These are phyloP conservation scores for Cenococcum geophilum DNA, from an alignment of 495 filamentous ascomycete genomes.

Conservation along the genomic window DNA sequence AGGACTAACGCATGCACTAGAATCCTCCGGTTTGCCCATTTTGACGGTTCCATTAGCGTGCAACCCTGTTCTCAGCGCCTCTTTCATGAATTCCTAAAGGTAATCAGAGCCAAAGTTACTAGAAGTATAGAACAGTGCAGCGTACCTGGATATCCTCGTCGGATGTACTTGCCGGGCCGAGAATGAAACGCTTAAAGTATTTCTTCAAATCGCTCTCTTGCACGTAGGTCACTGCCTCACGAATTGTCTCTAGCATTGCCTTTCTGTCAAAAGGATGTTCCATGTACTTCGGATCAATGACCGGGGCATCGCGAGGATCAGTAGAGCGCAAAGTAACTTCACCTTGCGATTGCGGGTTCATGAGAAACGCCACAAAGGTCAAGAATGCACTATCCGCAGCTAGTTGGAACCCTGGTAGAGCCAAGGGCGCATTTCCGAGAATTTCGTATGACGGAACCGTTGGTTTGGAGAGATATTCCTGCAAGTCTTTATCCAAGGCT, in stretches of 20 bases:
- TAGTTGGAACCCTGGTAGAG: conserved; percentile 13
- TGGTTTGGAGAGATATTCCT: conserved; percentile 15
- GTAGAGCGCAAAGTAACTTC: conserved; percentile 20
- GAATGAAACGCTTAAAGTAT: conserved; percentile 41
- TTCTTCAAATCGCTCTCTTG: conserved; percentile 44
- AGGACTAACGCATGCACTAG: conserved; percentile 32
- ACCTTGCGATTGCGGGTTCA: conserved; percentile 23
- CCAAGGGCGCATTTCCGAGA: not conserved
- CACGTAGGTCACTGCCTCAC: conserved; percentile 43
- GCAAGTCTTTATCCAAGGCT: conserved; percentile 9
- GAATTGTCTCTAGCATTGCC: conserved; percentile 49
- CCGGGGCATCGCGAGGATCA: conserved; percentile 18
- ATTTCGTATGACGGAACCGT: conserved; percentile 21
- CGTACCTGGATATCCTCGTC: conserved; percentile 53
- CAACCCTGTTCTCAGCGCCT: conserved; percentile 15
- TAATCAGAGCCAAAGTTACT: not conserved
- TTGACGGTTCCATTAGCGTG: conserved; percentile 19
- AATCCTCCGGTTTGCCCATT: conserved; percentile 32
- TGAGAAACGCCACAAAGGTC: conserved; percentile 17
- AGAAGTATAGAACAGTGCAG: conserved; percentile 28
- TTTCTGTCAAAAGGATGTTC: conserved; percentile 52
- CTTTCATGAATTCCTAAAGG: conserved; percentile 10
- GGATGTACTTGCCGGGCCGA: conserved; percentile 44
- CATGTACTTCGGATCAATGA: conserved; percentile 23
- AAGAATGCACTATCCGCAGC: conserved; percentile 16